Base-by-base conservation (phyloP, 306 rosid genomes). In the Cicer pinnatifidum region DNA sequence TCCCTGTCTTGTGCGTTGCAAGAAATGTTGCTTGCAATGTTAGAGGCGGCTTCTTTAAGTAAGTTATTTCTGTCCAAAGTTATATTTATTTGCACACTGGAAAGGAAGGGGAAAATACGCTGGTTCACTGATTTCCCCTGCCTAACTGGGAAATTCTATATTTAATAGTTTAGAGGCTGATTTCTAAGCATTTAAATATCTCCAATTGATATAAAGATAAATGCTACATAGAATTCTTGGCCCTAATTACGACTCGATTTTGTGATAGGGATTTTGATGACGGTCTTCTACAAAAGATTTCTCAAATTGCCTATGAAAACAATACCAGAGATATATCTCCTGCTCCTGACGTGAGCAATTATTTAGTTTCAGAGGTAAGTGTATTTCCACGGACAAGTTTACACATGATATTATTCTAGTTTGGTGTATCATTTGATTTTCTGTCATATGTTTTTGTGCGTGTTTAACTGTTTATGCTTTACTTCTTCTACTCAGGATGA, bases 1-100 rank as follows among this genome's bases (percentile, higher is more conserved):
- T 90, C 80, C 99, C 99, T 78, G 91, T 95, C 76, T 76, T 95
- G 83, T 95, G 99, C 67, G 95, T 91, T 73, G 99, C 99, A 62
- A 90, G 99, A 80, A 95, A 95, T 78, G 97, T 95, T 51, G 99
- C 99, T 67, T 95, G 99, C 89, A 91, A 90, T 77, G 97, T 95
- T 62, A 88, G 99, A 81, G 99, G 99, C 45, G 96, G 96, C 45
- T 95, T 91, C 83, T 95, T 95, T 85, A 95, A 87, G 99, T 95
- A 88, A 88, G 72, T 71, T 41, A 54, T 75, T 16, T 71, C 37
- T 38, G 56, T 44, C 46, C 38, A 4, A 63, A 53, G 46, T 75
- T 65, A 40, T 60, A 71, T 37, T 50, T 62, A 43, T 67, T 47
- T 84, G 73, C n/a, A 6, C 45, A 63, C 60, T 20, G 8, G 43